A percentile compares a stretch with the other conserved stretches of the same genome.
phyloP scores from a whole-genome alignment of 495 filamentous ascomycete genomes.

The Aspergillus bertholletiae region DNA sequence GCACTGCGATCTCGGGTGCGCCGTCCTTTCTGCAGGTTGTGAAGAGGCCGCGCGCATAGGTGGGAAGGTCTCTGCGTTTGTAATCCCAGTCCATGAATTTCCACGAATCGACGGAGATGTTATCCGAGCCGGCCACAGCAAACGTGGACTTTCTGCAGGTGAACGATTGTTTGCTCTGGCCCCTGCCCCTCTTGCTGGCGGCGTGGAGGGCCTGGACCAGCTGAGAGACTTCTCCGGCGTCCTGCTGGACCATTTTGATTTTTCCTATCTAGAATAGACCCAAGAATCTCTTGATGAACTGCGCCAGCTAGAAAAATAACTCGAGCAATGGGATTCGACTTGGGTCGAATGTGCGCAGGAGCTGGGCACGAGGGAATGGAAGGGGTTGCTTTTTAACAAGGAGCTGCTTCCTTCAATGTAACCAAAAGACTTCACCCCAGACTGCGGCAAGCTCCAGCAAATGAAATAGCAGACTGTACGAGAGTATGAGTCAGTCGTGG shows the following conservation, averaged over 20 bases:
- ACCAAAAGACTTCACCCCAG: too few relatives aligned
- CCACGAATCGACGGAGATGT: conserved; percentile 81
- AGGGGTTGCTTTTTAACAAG: too few relatives aligned
- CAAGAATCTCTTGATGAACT: background rate
- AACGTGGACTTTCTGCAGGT: conserved; percentile 74
- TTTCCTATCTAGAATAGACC: background rate
- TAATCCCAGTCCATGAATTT: conserved; percentile 92
- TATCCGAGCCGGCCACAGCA: conserved; percentile 53
- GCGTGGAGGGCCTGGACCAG: conserved; percentile 56
- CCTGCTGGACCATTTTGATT: conserved; percentile 50
- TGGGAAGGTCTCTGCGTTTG: conserved; percentile 78
- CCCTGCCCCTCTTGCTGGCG: conserved; percentile 46
- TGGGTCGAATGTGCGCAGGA: background rate
- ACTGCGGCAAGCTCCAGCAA: too few relatives aligned
- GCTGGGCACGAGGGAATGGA: background rate
- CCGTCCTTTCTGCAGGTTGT: conserved; percentile 63
- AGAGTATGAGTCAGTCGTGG: too few relatives aligned
- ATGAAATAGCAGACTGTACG: too few relatives aligned
- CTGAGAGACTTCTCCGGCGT: conserved; percentile 55
- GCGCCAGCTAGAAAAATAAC: background rate
- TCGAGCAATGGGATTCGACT: background rate
- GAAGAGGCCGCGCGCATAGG: conserved; percentile 89
- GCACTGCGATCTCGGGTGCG: conserved; percentile 69
- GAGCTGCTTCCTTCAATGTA: too few relatives aligned
- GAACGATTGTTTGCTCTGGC: conserved; percentile 45